phyloP scores from a whole-genome alignment of 768 basidiomycete species.

The Podaxis sp. region DNA sequence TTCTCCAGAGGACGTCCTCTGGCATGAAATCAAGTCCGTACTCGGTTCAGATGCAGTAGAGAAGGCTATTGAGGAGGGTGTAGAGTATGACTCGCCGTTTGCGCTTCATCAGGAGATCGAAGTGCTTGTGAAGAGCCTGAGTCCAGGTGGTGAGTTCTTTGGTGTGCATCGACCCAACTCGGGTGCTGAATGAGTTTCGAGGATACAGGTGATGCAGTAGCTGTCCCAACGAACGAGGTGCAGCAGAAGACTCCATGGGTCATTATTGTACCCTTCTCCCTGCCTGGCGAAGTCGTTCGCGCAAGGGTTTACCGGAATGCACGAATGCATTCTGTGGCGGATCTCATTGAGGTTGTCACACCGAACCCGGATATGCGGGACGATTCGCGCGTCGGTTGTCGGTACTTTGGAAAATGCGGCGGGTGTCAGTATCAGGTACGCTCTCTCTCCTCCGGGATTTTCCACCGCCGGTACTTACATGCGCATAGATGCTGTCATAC shows the following conservation, averaged over 20 bases:
- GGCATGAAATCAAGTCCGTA: conserved; percentile 63
- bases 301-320: conserved; percentile 69
- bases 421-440: conserved; percentile 93
- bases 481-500: conserved; percentile 75
- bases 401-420: conserved; percentile 85
- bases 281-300: conserved; percentile 79
- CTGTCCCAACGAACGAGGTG: conserved; percentile 37
- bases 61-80: conserved; percentile 39
- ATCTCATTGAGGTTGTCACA: conserved; percentile 59
- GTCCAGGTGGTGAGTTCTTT: conserved; percentile 50
- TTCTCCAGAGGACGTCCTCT: conserved; percentile 72
- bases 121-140: conserved; percentile 58
- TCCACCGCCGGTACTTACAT: neutral
- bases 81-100: conserved; percentile 59
- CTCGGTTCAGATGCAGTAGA: conserved; percentile 60
- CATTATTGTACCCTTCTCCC: conserved; percentile 75
- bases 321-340: conserved; percentile 70
- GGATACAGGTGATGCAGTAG: conserved; percentile 62
- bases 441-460: neutral
- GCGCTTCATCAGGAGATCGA: conserved; percentile 57
- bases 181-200: neutral
- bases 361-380: conserved; percentile 69
- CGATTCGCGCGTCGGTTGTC: conserved; percentile 61
- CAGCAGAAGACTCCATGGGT: conserved; percentile 57
- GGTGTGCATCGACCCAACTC: neutral